These are phyloP conservation scores for Metschnikowia amazonensis DNA, from an alignment of 805 yeast species.

Conservation along the genomic window DNA sequence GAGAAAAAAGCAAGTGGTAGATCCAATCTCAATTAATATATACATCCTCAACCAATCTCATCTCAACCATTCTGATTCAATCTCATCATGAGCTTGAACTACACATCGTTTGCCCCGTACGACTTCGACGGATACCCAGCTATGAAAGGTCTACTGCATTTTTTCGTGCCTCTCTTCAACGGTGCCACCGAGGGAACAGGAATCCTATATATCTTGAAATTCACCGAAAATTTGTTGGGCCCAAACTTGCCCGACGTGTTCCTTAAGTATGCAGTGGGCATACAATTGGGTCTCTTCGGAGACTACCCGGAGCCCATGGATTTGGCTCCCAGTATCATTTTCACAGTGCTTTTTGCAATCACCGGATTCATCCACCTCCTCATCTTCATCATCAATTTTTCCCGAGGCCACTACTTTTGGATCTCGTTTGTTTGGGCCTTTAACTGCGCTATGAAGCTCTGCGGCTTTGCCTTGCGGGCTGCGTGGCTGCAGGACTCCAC, in stretches of 20 bases:
- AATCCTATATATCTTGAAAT: slow-evolving; percentile 8
- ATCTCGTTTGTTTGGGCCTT: slow-evolving; percentile 19
- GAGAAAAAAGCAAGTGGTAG: too few species aligned
- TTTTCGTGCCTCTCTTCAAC: slow-evolving; percentile 13
- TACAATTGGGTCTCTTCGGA: slow-evolving; percentile 20
- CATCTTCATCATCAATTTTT: slow-evolving; percentile 16
- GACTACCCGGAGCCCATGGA: slow-evolving; percentile 18
- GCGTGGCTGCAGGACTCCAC: slow-evolving; percentile 18
- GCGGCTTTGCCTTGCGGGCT: slow-evolving; percentile 18
- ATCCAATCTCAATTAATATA: too few species aligned
- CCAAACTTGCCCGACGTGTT: slow-evolving; percentile 12
- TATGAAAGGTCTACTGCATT: slow-evolving; percentile 14
- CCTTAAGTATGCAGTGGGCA: slow-evolving; percentile 13
- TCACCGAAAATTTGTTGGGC: slow-evolving; percentile 13
- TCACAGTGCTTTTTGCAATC: slow-evolving; percentile 17
- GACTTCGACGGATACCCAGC: slow-evolving; percentile 19
- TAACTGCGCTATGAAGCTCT: slow-evolving; percentile 13
- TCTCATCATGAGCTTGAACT: slow-evolving; percentile 6
- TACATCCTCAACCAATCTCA: too few species aligned
- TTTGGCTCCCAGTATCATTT: slow-evolving; percentile 18
- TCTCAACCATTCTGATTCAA: too few species aligned
- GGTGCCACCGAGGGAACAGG: slow-evolving; percentile 18
- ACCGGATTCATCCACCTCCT: slow-evolving; percentile 15
- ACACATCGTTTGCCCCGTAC: slow-evolving; percentile 14
- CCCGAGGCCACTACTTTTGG: slow-evolving; percentile 22